Evolutionary conservation across 2,329 filamentous ascomycete species (phyloP).

Genomic region (Colletotrichum sp.): DNA sequence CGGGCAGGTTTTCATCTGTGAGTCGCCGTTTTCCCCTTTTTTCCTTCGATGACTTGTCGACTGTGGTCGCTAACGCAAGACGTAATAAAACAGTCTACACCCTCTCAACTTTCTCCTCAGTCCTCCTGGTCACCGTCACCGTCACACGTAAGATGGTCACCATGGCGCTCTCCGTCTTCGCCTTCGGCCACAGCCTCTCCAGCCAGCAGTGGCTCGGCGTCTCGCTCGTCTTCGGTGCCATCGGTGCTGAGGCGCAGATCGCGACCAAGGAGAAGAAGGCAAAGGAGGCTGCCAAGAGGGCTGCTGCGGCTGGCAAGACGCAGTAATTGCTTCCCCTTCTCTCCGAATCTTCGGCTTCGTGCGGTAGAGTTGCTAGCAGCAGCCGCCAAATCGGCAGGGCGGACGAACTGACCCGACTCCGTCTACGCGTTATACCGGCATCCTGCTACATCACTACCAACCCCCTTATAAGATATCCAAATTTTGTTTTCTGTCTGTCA

Average conservation of each 20-base stretch:
- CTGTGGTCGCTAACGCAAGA: neutral
- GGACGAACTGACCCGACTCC: too few relatives aligned
- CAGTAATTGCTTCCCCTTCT: slow-evolving; percentile 8
- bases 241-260: slow-evolving; percentile 88
- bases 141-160: slow-evolving; percentile 99
- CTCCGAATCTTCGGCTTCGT: too few relatives aligned
- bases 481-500: neutral
- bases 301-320: slow-evolving; percentile 35
- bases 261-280: slow-evolving; percentile 82
- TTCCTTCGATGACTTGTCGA: neutral
- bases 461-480: neutral
- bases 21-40: slow-evolving; percentile 32
- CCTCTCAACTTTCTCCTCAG: slow-evolving; percentile 86
- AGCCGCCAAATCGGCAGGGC: too few relatives aligned
- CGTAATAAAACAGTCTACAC: slow-evolving; percentile 71
- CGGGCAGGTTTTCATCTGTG: slow-evolving; percentile 94
- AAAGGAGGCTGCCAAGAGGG: slow-evolving; percentile 71
- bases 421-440: too few relatives aligned
- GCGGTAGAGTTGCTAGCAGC: neutral
- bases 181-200: slow-evolving; percentile 88
- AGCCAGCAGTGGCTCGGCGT: slow-evolving; percentile 96
- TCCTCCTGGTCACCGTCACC: slow-evolving; percentile 93
- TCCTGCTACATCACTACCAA: neutral
- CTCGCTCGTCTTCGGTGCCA: slow-evolving; percentile 90
- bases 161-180: slow-evolving; percentile 95